Evolutionary conservation across 2,329 filamentous ascomycete genomes (phyloP).

Genomic region (Microdochium nivale): DNA sequence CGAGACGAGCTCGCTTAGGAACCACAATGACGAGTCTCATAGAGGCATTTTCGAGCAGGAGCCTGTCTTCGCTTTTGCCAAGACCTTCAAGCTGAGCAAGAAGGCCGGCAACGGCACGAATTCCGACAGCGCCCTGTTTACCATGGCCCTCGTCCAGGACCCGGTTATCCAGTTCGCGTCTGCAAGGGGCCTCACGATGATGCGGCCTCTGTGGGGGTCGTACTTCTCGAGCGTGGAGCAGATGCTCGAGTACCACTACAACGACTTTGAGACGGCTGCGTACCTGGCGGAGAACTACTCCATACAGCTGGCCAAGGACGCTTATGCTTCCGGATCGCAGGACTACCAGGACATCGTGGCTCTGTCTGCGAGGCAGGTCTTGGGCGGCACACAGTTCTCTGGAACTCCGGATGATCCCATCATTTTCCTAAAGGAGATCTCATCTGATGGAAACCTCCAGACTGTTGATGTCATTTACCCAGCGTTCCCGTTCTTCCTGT

Average conservation of each 20-base stretch:
- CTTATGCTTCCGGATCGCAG: slow-evolving; percentile 62
- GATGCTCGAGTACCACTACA: slow-evolving; percentile 68
- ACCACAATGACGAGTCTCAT: slow-evolving; percentile 58
- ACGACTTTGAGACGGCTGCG: slow-evolving; percentile 59
- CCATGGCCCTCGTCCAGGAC: slow-evolving; percentile 68
- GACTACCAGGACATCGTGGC: slow-evolving; percentile 73
- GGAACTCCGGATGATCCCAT: slow-evolving; percentile 64
- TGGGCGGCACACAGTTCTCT: slow-evolving; percentile 70
- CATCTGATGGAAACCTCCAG: slow-evolving; percentile 76
- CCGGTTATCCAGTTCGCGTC: slow-evolving; percentile 74
- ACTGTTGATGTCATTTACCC: slow-evolving; percentile 86
- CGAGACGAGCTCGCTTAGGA: slow-evolving; percentile 54
- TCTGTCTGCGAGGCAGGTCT: slow-evolving; percentile 69
- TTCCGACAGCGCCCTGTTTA: slow-evolving; percentile 59
- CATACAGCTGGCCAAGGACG: slow-evolving; percentile 59
- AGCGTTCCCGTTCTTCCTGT: slow-evolving; percentile 77
- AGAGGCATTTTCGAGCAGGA: slow-evolving; percentile 68
- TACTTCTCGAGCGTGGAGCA: slow-evolving; percentile 57
- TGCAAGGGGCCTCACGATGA: slow-evolving; percentile 64
- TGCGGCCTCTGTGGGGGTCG: slow-evolving; percentile 73
- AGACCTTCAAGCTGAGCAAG: slow-evolving; percentile 45
- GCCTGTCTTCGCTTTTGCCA: slow-evolving; percentile 74
- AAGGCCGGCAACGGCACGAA: slow-evolving; percentile 18
- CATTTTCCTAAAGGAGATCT: slow-evolving; percentile 79
- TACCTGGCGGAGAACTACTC: slow-evolving; percentile 66